Percentiles rank a stretch among this genome's conserved stretches.
Conservation (phyloP, 2,329 filamentous ascomycete species). For the Trichophyton verrucosum region DNA sequence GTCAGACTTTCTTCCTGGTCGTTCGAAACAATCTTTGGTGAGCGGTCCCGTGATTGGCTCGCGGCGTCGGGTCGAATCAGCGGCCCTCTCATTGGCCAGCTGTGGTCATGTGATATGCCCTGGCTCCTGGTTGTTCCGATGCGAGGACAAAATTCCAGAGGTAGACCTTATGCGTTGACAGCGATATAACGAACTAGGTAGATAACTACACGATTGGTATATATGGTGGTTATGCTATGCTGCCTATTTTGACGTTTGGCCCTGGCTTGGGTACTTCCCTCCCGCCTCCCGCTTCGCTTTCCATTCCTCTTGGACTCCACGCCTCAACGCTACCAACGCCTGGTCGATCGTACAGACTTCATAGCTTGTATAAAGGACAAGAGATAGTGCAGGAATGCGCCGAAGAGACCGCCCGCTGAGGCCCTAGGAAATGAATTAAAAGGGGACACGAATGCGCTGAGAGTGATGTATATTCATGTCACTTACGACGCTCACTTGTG, state of each 20-base stretch:
- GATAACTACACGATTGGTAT: neutral
- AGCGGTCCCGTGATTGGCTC: constrained; percentile 10
- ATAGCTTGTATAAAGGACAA: constrained; percentile 29
- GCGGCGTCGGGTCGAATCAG: constrained; percentile 10
- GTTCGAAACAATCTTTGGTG: constrained; percentile 8
- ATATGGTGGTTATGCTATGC: no score
- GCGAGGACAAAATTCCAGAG: no score
- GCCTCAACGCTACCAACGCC: constrained; percentile 28
- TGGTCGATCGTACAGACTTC: constrained; percentile 25
- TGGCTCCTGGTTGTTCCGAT: neutral
- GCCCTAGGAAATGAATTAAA: constrained; percentile 15
- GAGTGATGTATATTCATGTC: neutral
- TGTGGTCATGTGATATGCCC: constrained; percentile 6
- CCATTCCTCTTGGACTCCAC: constrained; percentile 25
- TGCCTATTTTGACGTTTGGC: neutral
- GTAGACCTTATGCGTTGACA: no score
- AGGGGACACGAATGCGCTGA: neutral
- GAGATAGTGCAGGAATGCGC: constrained; percentile 30
- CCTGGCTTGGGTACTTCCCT: neutral
- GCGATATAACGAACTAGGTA: neutral
- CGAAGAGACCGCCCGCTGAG: constrained; percentile 34
- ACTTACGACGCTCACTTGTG: constrained; percentile 20
- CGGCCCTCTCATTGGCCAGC: constrained; percentile 12
- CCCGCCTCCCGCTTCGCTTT: constrained; percentile 11
- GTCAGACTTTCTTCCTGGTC: constrained; percentile 5